These are phyloP conservation scores for Asterophora parasitica DNA, from an alignment of 768 basidiomycete species.

Conservation along the genomic window DNA sequence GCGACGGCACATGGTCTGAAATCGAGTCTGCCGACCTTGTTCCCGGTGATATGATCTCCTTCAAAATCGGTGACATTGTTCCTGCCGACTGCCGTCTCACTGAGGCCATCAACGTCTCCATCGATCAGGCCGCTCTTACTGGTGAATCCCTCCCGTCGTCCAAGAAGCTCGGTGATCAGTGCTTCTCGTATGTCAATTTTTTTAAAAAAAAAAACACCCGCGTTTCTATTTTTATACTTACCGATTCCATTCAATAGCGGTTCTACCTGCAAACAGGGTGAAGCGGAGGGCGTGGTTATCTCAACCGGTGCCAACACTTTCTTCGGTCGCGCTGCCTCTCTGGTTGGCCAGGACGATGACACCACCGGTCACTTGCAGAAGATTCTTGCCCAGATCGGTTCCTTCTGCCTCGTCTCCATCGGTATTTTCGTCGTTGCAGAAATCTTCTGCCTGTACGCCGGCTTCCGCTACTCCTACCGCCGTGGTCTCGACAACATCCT, in stretches of 20 bases:
- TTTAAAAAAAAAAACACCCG: background rate
- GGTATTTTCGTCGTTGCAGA: conserved; percentile 94
- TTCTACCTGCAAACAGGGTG: conserved; percentile 98
- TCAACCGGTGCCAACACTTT: conserved; percentile 97
- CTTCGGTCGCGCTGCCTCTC: conserved; percentile 97
- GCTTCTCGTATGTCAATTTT: conserved; percentile 78
- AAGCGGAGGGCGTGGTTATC: conserved; percentile 98
- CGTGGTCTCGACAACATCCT: conserved; percentile 96
- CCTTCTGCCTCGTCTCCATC: conserved; percentile 95
- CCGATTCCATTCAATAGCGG: conserved; percentile 47
- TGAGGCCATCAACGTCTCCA: conserved; percentile 95
- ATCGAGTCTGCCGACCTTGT: conserved; percentile 88
- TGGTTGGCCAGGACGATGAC: conserved; percentile 97
- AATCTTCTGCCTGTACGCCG: conserved; percentile 90
- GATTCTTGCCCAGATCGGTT: conserved; percentile 96
- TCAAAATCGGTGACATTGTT: conserved; percentile 99
- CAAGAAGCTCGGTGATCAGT: conserved; percentile 94
- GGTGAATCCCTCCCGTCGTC: conserved; percentile 92
- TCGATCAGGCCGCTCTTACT: conserved; percentile 97
- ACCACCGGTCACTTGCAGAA: conserved; percentile 98
- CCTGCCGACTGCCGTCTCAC: conserved; percentile 97
- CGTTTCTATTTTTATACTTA: conserved; percentile 2
- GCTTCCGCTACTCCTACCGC: conserved; percentile 87
- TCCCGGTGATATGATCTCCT: conserved; percentile 93
- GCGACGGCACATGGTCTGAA: conserved; percentile 79